phyloP scores from a whole-genome alignment of 345 rosid species.

The Viola odorata region DNA sequence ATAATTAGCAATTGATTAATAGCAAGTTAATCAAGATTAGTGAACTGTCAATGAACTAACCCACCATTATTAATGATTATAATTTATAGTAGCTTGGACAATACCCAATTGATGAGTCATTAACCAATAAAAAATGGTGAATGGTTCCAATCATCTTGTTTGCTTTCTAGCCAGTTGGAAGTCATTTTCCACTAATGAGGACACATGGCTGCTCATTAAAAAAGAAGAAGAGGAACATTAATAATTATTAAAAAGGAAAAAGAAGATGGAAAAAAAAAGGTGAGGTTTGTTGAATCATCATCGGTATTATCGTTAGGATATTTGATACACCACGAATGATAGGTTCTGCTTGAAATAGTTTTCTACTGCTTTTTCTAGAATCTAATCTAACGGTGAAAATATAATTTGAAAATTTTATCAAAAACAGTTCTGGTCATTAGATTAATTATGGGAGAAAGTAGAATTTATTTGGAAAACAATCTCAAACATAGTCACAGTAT shows the following conservation, averaged over 20 bases:
- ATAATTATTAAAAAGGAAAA: neutral
- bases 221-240: too few relatives aligned
- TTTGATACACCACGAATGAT: too few relatives aligned
- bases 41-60: slow-evolving; percentile 13
- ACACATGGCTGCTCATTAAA: too few relatives aligned
- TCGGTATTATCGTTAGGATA: slow-evolving; percentile 41
- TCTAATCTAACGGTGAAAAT: too few relatives aligned
- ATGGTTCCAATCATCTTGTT: neutral
- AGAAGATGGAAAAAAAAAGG: slow-evolving; percentile 9
- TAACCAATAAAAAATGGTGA: slow-evolving; percentile 30
- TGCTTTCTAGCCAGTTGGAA: slow-evolving; percentile 3
- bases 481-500: too few relatives aligned
- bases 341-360: too few relatives aligned
- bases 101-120: slow-evolving; percentile 42
- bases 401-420: too few relatives aligned
- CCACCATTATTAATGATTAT: slow-evolving; percentile 10
- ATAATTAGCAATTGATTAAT: neutral
- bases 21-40: neutral
- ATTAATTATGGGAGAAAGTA: too few relatives aligned
- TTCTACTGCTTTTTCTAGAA: too few relatives aligned
- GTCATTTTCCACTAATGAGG: slow-evolving; percentile 26
- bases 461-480: too few relatives aligned
- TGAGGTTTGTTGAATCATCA: slow-evolving; percentile 15
- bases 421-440: too few relatives aligned
- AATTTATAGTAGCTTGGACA: neutral